A percentile compares a stretch with the other conserved stretches of the same genome.
Conservation (phyloP, 2,329 filamentous ascomycete genomes). For the Dothideomycetes sp. region DNA sequence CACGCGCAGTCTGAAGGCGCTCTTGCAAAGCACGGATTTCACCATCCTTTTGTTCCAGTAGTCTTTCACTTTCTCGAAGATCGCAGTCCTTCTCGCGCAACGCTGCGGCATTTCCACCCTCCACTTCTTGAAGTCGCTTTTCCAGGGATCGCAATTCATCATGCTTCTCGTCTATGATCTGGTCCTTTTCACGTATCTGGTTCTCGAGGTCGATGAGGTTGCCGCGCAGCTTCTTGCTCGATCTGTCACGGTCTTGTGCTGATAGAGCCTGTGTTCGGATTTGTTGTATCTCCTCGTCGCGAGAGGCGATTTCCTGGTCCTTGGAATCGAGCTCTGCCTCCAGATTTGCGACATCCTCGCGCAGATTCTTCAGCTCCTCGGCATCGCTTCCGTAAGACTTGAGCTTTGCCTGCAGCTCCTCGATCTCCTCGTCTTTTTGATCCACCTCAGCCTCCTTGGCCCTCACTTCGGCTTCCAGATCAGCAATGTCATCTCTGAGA, state of each 20-base stretch:
- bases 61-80: constrained; percentile 50
- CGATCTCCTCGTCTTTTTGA: constrained; percentile 41
- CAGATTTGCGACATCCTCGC: constrained; percentile 39
- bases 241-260: constrained; percentile 22
- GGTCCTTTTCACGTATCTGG: constrained; percentile 22
- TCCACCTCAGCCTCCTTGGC: constrained; percentile 27
- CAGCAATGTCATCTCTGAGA: constrained; percentile 38
- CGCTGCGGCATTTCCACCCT: constrained; percentile 15
- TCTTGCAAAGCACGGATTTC: constrained; percentile 25
- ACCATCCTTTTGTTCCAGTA: constrained; percentile 25
- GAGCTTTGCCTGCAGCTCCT: constrained; percentile 27
- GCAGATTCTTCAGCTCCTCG: constrained; percentile 49
- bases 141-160: constrained; percentile 21
- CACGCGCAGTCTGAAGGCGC: constrained; percentile 24
- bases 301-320: constrained; percentile 31
- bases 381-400: constrained; percentile 18
- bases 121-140: constrained; percentile 20
- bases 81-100: constrained; percentile 27
- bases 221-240: constrained; percentile 25
- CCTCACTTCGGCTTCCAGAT: constrained; percentile 41
- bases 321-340: constrained; percentile 40
- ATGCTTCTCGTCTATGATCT: constrained; percentile 22
- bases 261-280: constrained; percentile 5
- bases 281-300: constrained; percentile 12
- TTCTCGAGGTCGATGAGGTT: constrained; percentile 23